Evolutionary conservation across 139 green algal genomes (phyloP).

Genomic region (Chlamydomonas sphaeroides): DNA sequence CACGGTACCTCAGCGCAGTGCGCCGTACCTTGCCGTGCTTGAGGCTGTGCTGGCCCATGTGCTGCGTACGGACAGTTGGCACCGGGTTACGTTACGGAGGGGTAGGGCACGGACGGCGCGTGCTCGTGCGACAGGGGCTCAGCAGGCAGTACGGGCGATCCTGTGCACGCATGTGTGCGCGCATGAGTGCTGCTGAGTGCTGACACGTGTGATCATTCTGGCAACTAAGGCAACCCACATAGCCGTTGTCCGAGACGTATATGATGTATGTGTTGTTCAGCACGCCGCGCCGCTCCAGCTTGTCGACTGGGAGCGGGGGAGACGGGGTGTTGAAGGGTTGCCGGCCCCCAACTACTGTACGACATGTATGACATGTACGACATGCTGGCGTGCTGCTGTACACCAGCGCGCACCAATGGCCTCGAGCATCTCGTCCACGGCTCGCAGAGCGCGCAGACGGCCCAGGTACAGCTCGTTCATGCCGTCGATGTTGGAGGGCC

Average conservation of each 20-base stretch:
- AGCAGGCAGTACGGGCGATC: too few species aligned
- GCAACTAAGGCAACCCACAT: neutral
- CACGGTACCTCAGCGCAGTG: too few species aligned
- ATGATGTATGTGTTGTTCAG: constrained; percentile 65
- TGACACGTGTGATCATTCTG: too few species aligned
- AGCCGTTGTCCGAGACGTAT: too few species aligned
- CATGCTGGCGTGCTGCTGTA: too few species aligned
- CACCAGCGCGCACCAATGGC: constrained; percentile 35
- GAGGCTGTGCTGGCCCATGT: constrained; percentile 34
- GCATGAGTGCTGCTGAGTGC: too few species aligned
- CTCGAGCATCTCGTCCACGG: constrained; percentile 55
- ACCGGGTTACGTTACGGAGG: neutral
- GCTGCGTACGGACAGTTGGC: too few species aligned
- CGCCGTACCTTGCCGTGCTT: constrained; percentile 5
- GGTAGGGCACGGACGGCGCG: neutral
- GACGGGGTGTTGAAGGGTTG: too few species aligned
- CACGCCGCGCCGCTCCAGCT: constrained; percentile 25
- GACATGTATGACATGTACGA: too few species aligned
- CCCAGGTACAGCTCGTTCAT: constrained; percentile 30
- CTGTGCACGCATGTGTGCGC: too few species aligned
- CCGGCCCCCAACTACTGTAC: too few species aligned
- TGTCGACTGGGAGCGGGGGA: neutral
- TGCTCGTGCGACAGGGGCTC: neutral
- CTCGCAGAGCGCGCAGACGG: constrained; percentile 27
- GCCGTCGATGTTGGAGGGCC: neutral